Percentiles rank a stretch among this genome's conserved stretches.
Conservation (phyloP, 2,329 filamentous ascomycete genomes). For the Cladophialophora carrionii region DNA sequence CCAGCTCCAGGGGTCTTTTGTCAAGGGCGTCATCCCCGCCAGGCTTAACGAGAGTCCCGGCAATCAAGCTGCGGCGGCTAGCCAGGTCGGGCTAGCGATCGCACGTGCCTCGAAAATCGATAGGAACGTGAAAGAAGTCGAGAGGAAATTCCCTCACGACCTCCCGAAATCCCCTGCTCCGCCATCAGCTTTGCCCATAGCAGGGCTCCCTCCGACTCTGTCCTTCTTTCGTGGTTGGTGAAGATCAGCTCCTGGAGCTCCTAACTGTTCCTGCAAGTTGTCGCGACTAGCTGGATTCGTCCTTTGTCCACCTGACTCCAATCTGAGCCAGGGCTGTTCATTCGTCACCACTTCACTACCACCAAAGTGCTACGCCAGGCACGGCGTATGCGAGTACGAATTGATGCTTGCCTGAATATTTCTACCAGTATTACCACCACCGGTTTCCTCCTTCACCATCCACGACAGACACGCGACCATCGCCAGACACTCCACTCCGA, state of each 20-base stretch:
- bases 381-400: conserved; percentile 36
- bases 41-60: not conserved
- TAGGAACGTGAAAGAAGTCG: not conserved
- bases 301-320: conserved; percentile 29
- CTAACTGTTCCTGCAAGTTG: conserved; percentile 25
- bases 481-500: conserved; percentile 37
- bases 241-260: conserved; percentile 15
- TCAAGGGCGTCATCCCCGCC: not conserved
- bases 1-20: conserved; percentile 7
- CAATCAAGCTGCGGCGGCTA: not conserved
- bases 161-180: conserved; percentile 18
- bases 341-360: conserved; percentile 27
- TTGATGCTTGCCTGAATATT: conserved; percentile 20
- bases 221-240: conserved; percentile 27
- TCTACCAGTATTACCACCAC: conserved; percentile 18
- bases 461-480: conserved; percentile 22
- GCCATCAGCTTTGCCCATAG: conserved; percentile 9
- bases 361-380: conserved; percentile 29
- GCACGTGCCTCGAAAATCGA: conserved; percentile 4
- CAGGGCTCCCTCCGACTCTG: not conserved
- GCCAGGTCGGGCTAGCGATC: not conserved
- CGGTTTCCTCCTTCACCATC: conserved; percentile 8
- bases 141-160: conserved; percentile 29
- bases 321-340: conserved; percentile 14
- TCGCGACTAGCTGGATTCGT: conserved; percentile 27